phyloP scores from a whole-genome alignment of 1,139 yeast species.

The Yamadazyma kanchanaburiensis region DNA sequence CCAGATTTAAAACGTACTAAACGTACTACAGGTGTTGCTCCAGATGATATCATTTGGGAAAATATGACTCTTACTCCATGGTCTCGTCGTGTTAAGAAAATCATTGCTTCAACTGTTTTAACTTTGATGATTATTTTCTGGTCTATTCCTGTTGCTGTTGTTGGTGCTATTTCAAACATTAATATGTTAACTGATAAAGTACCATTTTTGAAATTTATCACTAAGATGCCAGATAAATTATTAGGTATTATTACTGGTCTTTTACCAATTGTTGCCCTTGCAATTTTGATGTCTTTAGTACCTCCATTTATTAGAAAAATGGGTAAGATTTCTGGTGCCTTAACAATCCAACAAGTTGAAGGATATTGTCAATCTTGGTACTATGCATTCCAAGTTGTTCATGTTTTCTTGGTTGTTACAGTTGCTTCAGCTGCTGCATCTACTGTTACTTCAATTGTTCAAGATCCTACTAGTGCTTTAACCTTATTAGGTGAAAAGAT shows the following conservation, averaged over 20 bases:
- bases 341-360: constrained; percentile 71
- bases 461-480: constrained; percentile 55
- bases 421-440: constrained; percentile 76
- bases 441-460: constrained; percentile 57
- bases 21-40: constrained; percentile 58
- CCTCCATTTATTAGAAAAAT: constrained; percentile 65
- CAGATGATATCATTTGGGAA: constrained; percentile 82
- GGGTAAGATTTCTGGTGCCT: constrained; percentile 71
- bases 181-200: constrained; percentile 65
- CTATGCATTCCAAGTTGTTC: constrained; percentile 86
- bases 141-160: constrained; percentile 95
- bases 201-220: constrained; percentile 67
- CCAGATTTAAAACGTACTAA: constrained; percentile 62
- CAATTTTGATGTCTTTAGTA: constrained; percentile 75
- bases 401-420: constrained; percentile 78
- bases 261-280: constrained; percentile 78
- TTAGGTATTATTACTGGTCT: constrained; percentile 84
- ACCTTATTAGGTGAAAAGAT: constrained; percentile 53
- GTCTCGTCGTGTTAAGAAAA: constrained; percentile 38
- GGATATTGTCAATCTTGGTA: constrained; percentile 80
- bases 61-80: constrained; percentile 50
- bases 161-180: constrained; percentile 88
- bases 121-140: constrained; percentile 70
- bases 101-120: constrained; percentile 41
- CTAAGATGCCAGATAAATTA: constrained; percentile 61